Conservation (phyloP, 2,329 filamentous ascomycete genomes). For the Nemania diffusa region DNA sequence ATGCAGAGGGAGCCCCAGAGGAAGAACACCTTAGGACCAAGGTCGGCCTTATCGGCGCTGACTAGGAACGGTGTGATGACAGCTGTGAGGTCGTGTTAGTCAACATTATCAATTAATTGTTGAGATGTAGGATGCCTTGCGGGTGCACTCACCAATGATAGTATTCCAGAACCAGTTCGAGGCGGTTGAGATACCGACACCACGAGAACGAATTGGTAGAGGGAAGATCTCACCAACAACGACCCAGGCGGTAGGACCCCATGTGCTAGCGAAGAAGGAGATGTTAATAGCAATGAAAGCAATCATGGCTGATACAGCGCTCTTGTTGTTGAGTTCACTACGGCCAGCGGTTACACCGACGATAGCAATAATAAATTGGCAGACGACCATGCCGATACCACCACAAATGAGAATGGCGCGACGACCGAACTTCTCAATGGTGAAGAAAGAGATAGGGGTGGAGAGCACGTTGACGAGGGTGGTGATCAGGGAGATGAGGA, state of each 20-base stretch:
- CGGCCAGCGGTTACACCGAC: slow-evolving; percentile 59
- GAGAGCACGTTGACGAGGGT: slow-evolving; percentile 80
- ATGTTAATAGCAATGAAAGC: slow-evolving; percentile 84
- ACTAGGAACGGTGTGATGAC: slow-evolving; percentile 78
- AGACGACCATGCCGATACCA: slow-evolving; percentile 75
- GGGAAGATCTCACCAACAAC: slow-evolving; percentile 82
- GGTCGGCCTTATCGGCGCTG: slow-evolving; percentile 57
- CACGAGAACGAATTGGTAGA: slow-evolving; percentile 76
- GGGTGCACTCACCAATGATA: slow-evolving; percentile 48
- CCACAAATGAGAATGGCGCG: slow-evolving; percentile 75
- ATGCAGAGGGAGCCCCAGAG: slow-evolving; percentile 71
- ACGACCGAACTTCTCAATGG: slow-evolving; percentile 76
- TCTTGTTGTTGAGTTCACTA: slow-evolving; percentile 46
- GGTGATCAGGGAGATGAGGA: slow-evolving; percentile 77
- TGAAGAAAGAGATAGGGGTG: slow-evolving; percentile 78
- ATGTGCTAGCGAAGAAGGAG: slow-evolving; percentile 81
- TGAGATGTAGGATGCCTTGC: not conserved
- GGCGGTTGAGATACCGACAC: slow-evolving; percentile 76
- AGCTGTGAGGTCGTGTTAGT: slow-evolving; percentile 47
- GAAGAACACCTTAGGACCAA: slow-evolving; percentile 63
- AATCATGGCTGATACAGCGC: slow-evolving; percentile 66
- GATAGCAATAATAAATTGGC: slow-evolving; percentile 76
- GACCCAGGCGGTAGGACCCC: slow-evolving; percentile 76
- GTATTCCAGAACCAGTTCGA: slow-evolving; percentile 82
- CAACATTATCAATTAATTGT: not conserved